A percentile compares a stretch with the other conserved stretches of the same genome.
Evolutionary conservation across 345 rosid genomes (phyloP).

Genomic region (Eucalyptus sp.): DNA sequence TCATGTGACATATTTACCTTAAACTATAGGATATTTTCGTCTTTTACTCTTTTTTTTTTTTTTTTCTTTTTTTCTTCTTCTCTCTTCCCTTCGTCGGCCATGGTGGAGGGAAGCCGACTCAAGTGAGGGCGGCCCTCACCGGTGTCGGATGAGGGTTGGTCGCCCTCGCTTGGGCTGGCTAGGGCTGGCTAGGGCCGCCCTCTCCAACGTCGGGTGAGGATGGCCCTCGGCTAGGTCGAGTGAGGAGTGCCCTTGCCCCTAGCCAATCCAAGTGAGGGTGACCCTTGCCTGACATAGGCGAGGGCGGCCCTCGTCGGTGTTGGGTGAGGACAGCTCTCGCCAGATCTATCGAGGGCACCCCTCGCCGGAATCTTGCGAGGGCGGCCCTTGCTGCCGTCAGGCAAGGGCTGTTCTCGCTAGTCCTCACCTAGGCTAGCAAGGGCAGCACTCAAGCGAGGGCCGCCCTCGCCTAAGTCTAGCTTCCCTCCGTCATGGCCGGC

Average conservation of each 20-base stretch:
- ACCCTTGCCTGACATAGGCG: fast-evolving
- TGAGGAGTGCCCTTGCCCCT: fast-evolving
- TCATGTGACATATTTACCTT: fast-evolving
- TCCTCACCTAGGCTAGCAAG: too few relatives aligned
- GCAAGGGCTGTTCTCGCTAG: too few relatives aligned
- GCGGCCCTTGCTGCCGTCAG: too few relatives aligned
- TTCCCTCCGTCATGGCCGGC: fast-evolving
- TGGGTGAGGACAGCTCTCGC: fast-evolving
- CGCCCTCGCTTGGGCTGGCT: too few relatives aligned
- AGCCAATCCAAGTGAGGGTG: fast-evolving
- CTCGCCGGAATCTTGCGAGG: fast-evolving
- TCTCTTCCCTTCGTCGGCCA: fast-evolving
- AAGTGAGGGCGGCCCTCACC: fast-evolving
- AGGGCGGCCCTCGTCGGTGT: too few relatives aligned
- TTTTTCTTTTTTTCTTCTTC: too few relatives aligned
- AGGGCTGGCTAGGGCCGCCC: too few relatives aligned
- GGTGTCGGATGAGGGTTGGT: too few relatives aligned
- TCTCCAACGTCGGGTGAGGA: fast-evolving
- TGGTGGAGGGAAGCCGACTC: fast-evolving
- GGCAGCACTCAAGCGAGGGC: too few relatives aligned
- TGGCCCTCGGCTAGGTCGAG: fast-evolving
- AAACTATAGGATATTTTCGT: fast-evolving
- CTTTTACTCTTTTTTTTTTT: too few relatives aligned
- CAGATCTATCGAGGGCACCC: fast-evolving
- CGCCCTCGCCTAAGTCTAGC: fast-evolving